phyloP scores from a whole-genome alignment of 257 asterid species.

The Anisodus tanguticus region DNA sequence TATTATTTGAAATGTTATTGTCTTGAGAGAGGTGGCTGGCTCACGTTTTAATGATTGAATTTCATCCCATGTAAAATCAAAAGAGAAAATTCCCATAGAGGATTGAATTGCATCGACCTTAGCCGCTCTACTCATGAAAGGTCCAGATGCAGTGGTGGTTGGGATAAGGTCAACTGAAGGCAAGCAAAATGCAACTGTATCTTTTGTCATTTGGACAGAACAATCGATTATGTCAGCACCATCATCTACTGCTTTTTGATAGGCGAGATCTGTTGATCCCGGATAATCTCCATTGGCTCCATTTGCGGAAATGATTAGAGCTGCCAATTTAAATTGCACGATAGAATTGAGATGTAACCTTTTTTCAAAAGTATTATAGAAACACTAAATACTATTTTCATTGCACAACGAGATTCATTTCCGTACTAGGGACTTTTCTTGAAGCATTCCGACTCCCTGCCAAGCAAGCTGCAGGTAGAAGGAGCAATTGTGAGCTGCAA shows the following conservation, averaged over 20 bases:
- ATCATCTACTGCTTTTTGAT: slow-evolving; percentile 70
- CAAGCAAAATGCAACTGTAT: slow-evolving; percentile 81
- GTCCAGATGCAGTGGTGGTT: slow-evolving; percentile 75
- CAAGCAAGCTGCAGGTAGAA: slow-evolving; percentile 68
- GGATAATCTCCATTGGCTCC: slow-evolving; percentile 94
- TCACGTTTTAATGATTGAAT: slow-evolving; percentile 36
- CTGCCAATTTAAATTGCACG: slow-evolving; percentile 27
- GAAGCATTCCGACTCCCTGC: slow-evolving; percentile 58
- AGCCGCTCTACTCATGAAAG: slow-evolving; percentile 47
- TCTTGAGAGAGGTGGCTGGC: neutral
- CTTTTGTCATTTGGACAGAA: slow-evolving; percentile 85
- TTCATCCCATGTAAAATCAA: slow-evolving; percentile 79
- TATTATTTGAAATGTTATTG: neutral
- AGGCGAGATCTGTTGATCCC: slow-evolving; percentile 83
- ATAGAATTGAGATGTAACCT: neutral
- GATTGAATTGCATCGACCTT: slow-evolving; percentile 58
- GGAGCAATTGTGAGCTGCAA: slow-evolving; percentile 19
- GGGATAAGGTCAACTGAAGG: slow-evolving; percentile 72
- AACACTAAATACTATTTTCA: neutral
- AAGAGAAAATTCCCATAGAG: slow-evolving; percentile 76
- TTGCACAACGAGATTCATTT: neutral
- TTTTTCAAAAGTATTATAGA: neutral
- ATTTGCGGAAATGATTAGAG: slow-evolving; percentile 51
- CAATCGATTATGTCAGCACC: slow-evolving; percentile 92
- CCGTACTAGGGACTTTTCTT: slow-evolving; percentile 56